Conservation (phyloP, 2,329 filamentous ascomycete species). For the Diaporthe destruens region DNA sequence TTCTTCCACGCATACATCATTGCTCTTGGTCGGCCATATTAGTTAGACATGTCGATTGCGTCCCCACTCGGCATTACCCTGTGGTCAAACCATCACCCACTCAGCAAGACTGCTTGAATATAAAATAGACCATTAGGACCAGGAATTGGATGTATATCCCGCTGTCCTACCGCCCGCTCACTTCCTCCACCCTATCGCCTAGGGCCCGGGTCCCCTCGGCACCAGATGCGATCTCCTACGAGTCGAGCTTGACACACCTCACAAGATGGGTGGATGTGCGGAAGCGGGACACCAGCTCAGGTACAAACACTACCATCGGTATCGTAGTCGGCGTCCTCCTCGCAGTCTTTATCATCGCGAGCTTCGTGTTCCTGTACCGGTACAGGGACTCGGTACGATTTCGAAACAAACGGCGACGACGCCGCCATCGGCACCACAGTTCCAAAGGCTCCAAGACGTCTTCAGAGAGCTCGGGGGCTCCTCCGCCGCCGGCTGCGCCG, state of each 20-base stretch:
- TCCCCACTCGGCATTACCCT: conserved; percentile 6
- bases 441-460: conserved; percentile 21
- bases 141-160: conserved; percentile 33
- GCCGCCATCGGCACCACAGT: conserved; percentile 17
- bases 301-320: conserved; percentile 31
- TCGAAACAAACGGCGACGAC: conserved; percentile 3
- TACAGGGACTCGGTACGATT: conserved; percentile 32
- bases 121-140: neutral
- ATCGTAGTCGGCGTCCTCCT: conserved; percentile 28
- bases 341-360: conserved; percentile 18
- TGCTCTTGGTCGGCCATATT: neutral
- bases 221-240: neutral
- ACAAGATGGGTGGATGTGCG: neutral
- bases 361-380: conserved; percentile 30
- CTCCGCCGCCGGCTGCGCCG: neutral
- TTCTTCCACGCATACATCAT: conserved; percentile 9
- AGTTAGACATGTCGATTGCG: conserved; percentile 15
- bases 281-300: neutral
- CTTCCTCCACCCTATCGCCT: neutral
- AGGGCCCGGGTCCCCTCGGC: conserved; percentile 1
- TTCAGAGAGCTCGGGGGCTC: conserved; percentile 9
- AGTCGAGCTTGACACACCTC: neutral
- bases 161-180: neutral
- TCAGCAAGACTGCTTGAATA: neutral
- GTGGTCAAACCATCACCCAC: neutral